Conservation (phyloP, 1,284 basidiomycete genomes). For the Boletellus sp. region DNA sequence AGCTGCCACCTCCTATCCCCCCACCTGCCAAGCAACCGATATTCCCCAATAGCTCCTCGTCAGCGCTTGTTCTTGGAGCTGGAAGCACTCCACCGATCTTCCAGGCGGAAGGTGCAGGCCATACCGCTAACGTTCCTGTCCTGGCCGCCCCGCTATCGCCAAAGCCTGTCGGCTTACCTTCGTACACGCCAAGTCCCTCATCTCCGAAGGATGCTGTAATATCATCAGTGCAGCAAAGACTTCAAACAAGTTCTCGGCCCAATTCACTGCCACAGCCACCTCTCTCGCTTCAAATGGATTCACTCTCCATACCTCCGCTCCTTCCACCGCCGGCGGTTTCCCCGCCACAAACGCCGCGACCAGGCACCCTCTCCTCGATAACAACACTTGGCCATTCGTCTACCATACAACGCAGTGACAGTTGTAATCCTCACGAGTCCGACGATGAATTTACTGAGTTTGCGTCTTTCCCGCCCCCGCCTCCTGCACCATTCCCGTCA, state of each 20-base stretch:
- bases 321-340: constrained; percentile 31
- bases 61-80: constrained; percentile 8
- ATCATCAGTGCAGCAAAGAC: constrained; percentile 2
- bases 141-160: constrained; percentile 20
- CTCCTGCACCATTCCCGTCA: constrained; percentile 7
- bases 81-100: neutral
- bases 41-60: constrained; percentile 18
- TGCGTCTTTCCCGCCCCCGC: constrained; percentile 16
- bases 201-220: constrained; percentile 1
- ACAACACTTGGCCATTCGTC: constrained; percentile 1
- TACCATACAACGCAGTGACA: neutral
- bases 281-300: constrained; percentile 11
- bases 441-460: constrained; percentile 35
- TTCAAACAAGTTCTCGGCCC: constrained; percentile 5
- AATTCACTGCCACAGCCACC: constrained; percentile 8
- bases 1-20: constrained; percentile 46
- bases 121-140: constrained; percentile 7
- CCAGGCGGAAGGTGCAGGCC: constrained; percentile 1
- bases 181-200: constrained; percentile 4
- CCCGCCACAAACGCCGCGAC: constrained; percentile 31
- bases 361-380: constrained; percentile 1
- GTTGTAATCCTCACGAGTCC: constrained; percentile 12
- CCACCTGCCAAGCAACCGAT: constrained; percentile 38
- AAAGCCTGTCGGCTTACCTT: constrained; percentile 3
- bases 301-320: constrained; percentile 25